phyloP scores from a whole-genome alignment of 139 green algal genomes.

The Chlamydomonas sp. region DNA sequence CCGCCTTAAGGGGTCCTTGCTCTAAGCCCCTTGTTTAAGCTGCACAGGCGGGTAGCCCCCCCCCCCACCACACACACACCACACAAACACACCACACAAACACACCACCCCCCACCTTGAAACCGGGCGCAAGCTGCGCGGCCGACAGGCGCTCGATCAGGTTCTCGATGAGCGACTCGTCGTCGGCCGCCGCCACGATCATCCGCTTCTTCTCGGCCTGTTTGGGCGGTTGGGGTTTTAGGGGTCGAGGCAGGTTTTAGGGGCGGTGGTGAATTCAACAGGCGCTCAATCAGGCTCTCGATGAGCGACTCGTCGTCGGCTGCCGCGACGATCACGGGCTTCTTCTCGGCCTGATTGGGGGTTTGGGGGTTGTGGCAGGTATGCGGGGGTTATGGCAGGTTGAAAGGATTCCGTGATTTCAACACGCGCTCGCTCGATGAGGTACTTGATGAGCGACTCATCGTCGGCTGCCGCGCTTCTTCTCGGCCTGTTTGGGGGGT shows the following conservation, averaged over 20 bases:
- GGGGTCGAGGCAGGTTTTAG: too few relatives aligned
- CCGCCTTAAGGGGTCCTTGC: too few relatives aligned
- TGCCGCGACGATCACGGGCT: neutral
- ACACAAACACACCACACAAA: too few relatives aligned
- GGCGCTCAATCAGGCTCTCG: conserved; percentile 46
- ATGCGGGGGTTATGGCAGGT: too few relatives aligned
- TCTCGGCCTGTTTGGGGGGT: neutral
- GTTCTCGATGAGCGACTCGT: conserved; percentile 60
- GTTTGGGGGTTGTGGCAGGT: too few relatives aligned
- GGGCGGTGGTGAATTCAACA: too few relatives aligned
- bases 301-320: conserved; percentile 68
- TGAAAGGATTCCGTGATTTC: too few relatives aligned
- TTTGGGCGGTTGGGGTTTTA: too few relatives aligned
- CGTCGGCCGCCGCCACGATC: conserved; percentile 31
- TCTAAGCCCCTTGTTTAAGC: too few relatives aligned
- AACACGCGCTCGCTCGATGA: conserved; percentile 54
- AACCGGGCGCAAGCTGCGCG: neutral
- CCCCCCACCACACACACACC: too few relatives aligned
- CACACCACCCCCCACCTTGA: too few relatives aligned
- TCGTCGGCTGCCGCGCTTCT: conserved; percentile 44
- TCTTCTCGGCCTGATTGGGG: conserved; percentile 1
- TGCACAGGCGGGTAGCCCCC: too few relatives aligned
- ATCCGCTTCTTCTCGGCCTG: conserved; percentile 1
- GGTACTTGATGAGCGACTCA: conserved; percentile 55
- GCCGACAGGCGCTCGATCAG: conserved; percentile 50